Base-by-base conservation (phyloP, 2,329 filamentous ascomycete species). In the Fusarium goolgardi region DNA sequence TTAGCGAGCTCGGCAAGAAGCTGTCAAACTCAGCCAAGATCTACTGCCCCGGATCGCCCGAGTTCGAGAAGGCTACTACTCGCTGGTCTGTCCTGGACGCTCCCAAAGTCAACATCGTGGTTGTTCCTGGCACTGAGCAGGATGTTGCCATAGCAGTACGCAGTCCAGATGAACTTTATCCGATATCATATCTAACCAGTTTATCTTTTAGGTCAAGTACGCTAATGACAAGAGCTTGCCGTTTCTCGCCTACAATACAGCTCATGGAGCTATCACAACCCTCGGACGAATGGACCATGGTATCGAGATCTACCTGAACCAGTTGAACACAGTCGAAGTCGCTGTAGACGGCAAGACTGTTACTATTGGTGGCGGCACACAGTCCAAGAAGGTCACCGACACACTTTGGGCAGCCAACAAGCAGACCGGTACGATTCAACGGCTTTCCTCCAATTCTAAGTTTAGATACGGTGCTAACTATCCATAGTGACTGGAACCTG, bases 221-320 rank as follows among this genome's bases (percentile, higher is more conserved):
- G 85, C 85, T 41, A 84, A 83, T 65, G 69, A 77, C 37, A 74
- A 80, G 45, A 69, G 78, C 3, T 58, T 86, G 4, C 83, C 85
- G 0, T 86, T 88, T 63, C 80, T 88, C 4, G 81, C 84, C 1
- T 82, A 79, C 71, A 86, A 84, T 69, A 83, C 84, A 16, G 80
- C 78, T 3, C 86, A 88, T 59, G 86, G 85, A 5, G 77, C 82
- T 5, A 78, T 84, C 45, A 83, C 78, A 40, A 84, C 83, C 0
- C 68, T 87, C 3, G 83, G 81, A 0, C 78, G 75, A 39, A 83
- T 87, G 78, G 69, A 82, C 6, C 74, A 78, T 52, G 85, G 85
- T 6, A 82, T 87, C 18, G 80, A 82, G 63, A 86, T 88, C 54
- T 81, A 78, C 53, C 61, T 87, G 63, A 72, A 75, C 45, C 77